Conservation (phyloP, 2,329 filamentous ascomycete species). For the Knoxdaviesia capensis region DNA sequence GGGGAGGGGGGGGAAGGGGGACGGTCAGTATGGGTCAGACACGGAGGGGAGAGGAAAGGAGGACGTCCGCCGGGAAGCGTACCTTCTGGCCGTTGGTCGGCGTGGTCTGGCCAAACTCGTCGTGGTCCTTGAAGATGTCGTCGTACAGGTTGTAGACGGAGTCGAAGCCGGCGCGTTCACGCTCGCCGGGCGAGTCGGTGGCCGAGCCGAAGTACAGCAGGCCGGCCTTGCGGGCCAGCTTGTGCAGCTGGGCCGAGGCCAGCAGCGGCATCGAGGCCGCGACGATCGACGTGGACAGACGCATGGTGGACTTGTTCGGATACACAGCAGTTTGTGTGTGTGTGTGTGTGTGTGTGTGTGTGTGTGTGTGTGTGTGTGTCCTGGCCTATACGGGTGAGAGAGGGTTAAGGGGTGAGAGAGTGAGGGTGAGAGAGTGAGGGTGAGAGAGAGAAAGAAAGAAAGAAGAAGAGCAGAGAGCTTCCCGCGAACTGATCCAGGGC, state of each 20-base stretch:
- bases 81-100: slow-evolving; percentile 37
- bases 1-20: not conserved
- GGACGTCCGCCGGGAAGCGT: not conserved
- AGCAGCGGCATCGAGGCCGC: slow-evolving; percentile 10
- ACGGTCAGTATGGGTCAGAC: not conserved
- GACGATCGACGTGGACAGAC: slow-evolving; percentile 6
- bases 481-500: no score
- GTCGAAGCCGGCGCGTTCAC: slow-evolving; percentile 22
- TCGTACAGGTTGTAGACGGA: slow-evolving; percentile 31
- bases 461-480: not conserved
- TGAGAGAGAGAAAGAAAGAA: not conserved
- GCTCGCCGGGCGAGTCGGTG: slow-evolving; percentile 25
- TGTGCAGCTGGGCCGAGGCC: slow-evolving; percentile 20
- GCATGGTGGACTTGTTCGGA: slow-evolving; percentile 6
- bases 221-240: slow-evolving; percentile 29
- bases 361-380: no score
- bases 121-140: slow-evolving; percentile 26
- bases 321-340: no score
- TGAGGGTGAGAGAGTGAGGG: not conserved
- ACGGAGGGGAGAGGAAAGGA: not conserved
- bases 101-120: slow-evolving; percentile 41
- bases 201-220: slow-evolving; percentile 41
- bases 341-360: no score
- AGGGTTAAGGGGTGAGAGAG: not conserved
- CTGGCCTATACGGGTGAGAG: not conserved